phyloP scores from a whole-genome alignment of 352 stramenopile species.

The Pythium brachiatum region DNA sequence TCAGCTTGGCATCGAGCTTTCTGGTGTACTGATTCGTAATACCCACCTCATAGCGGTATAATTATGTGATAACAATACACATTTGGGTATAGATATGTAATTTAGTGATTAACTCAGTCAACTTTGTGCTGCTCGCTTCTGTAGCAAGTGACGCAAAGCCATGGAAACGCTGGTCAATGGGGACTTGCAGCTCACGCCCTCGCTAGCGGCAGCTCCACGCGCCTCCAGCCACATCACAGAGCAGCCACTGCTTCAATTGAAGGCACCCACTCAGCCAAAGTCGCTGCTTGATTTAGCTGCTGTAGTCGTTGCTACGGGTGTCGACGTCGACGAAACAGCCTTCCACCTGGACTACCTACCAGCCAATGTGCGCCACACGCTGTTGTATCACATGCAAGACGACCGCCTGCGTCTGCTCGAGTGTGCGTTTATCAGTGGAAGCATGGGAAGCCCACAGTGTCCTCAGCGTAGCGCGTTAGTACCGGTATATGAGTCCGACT shows the following conservation, averaged over 20 bases:
- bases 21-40: too few species aligned
- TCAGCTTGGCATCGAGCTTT: too few species aligned
- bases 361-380: neutral
- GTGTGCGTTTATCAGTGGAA: neutral
- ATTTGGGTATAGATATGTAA: too few species aligned
- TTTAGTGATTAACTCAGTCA: too few species aligned
- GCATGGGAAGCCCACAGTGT: neutral
- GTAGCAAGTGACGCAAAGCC: too few species aligned
- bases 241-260: too few species aligned
- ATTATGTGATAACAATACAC: too few species aligned
- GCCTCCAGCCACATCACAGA: too few species aligned
- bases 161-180: neutral
- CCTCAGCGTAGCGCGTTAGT: neutral
- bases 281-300: constrained; percentile 19
- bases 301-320: neutral
- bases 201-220: neutral
- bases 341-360: constrained; percentile 20
- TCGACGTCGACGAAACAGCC: constrained; percentile 15
- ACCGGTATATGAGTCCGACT: constrained; percentile 8
- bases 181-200: neutral
- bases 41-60: too few species aligned
- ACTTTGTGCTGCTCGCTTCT: too few species aligned
- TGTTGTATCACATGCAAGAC: constrained; percentile 11
- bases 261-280: neutral
- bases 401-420: constrained; percentile 23